Conservation (phyloP, 768 basidiomycete genomes). For the Termitomyces sp. region DNA sequence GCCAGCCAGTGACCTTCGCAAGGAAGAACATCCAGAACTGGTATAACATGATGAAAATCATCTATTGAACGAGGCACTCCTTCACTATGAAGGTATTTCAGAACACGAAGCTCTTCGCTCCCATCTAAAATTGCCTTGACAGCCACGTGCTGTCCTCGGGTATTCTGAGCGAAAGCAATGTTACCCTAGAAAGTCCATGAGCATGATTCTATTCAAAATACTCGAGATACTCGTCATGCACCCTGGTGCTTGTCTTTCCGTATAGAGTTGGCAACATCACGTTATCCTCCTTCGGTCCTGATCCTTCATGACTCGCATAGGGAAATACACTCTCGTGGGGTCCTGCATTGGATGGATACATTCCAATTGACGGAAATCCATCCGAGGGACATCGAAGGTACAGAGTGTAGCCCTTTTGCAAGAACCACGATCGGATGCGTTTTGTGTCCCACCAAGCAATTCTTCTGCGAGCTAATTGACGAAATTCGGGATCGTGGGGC, state of each 20-base stretch:
- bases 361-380: neutral
- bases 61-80: neutral
- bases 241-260: neutral
- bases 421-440: neutral
- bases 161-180: conserved; percentile 6
- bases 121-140: neutral
- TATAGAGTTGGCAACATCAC: neutral
- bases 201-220: neutral
- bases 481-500: neutral
- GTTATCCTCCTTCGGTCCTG: too few relatives aligned
- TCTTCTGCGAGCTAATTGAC: neutral
- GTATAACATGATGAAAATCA: conserved; percentile 15
- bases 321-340: neutral
- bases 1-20: too few relatives aligned
- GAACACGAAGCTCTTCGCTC: neutral
- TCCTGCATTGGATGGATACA: neutral
- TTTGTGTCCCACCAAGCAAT: neutral
- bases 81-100: neutral
- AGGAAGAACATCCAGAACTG: neutral
- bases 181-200: neutral
- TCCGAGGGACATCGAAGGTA: neutral
- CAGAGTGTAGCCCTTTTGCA: neutral
- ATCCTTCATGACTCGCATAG: neutral
- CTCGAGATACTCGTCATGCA: neutral
- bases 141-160: conserved; percentile 2